Conservation (phyloP, 768 basidiomycete genomes). For the Mycena chlorophos region DNA sequence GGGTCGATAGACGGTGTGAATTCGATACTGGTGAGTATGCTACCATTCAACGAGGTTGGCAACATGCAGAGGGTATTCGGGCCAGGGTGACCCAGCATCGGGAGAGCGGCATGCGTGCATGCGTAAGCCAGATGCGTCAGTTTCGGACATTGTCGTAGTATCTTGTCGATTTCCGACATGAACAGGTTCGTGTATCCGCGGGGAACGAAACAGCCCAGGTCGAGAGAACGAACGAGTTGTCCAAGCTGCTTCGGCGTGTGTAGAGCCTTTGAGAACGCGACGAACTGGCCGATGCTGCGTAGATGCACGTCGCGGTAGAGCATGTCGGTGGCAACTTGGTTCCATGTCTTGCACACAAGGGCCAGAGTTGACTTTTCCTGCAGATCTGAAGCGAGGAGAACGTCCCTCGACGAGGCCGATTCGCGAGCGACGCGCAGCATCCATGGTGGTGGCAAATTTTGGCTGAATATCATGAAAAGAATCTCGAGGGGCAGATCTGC, state of each 20-base stretch:
- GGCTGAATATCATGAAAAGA: constrained; percentile 25
- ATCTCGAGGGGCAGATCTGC: constrained; percentile 25
- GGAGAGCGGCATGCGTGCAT: neutral
- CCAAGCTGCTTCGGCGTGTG: constrained; percentile 9
- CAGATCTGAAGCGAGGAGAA: constrained; percentile 26
- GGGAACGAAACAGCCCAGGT: constrained; percentile 14
- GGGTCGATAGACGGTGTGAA: neutral
- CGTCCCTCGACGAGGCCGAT: constrained; percentile 18
- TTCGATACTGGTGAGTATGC: constrained; percentile 4
- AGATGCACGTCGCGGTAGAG: constrained; percentile 31
- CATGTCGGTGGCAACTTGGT: constrained; percentile 23
- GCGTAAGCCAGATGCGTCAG: constrained; percentile 8
- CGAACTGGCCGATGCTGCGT: constrained; percentile 25
- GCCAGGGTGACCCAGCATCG: too few species aligned
- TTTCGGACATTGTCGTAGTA: constrained; percentile 4
- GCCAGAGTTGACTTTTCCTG: constrained; percentile 24
- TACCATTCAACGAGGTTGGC: neutral
- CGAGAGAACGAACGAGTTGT: constrained; percentile 17
- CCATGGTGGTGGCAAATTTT: constrained; percentile 26
- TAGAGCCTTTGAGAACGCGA: constrained; percentile 23
- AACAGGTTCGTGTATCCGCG: constrained; percentile 14
- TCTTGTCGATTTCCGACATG: neutral
- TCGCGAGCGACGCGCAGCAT: constrained; percentile 20
- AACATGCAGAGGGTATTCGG: neutral
- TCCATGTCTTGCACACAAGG: constrained; percentile 30